phyloP scores from a whole-genome alignment of 768 basidiomycete genomes.

The Mycena floridula region DNA sequence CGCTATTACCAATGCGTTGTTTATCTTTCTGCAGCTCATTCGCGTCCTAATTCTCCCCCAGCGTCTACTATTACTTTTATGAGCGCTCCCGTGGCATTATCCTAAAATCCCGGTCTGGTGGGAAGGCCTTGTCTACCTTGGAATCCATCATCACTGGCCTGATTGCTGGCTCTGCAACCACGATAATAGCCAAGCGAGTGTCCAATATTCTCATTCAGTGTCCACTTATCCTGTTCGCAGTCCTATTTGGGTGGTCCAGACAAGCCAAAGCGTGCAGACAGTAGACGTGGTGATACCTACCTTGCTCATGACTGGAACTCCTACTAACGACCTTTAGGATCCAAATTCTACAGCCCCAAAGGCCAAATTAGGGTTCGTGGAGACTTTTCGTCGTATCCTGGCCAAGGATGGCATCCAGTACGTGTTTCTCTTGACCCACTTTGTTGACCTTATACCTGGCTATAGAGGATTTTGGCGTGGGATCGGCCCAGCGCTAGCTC shows the following conservation, averaged over 20 bases:
- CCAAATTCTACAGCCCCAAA: constrained; percentile 19
- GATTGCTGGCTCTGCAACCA: constrained; percentile 59
- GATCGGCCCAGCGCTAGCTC: constrained; percentile 79
- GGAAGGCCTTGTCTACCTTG: constrained; percentile 71
- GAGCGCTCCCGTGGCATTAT: constrained; percentile 60
- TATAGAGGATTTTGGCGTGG: constrained; percentile 84
- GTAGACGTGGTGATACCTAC: constrained; percentile 32
- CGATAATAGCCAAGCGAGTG: not conserved
- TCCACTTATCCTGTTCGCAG: constrained; percentile 87
- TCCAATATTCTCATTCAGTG: constrained; percentile 37
- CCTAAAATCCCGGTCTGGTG: constrained; percentile 45
- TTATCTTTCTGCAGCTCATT: constrained; percentile 1
- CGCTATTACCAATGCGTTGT: constrained; percentile 86
- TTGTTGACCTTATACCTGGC: not conserved
- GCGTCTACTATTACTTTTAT: constrained; percentile 93
- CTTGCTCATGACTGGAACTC: too few relatives aligned
- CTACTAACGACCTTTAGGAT: too few relatives aligned
- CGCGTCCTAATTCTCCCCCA: constrained; percentile 21
- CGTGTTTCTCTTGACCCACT: constrained; percentile 5
- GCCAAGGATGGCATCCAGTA: constrained; percentile 61
- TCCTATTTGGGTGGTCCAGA: constrained; percentile 97
- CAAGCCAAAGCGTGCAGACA: constrained; percentile 73
- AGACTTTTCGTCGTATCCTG: constrained; percentile 65
- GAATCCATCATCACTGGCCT: constrained; percentile 88
- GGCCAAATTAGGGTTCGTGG: constrained; percentile 54